Percentiles rank a stretch among this genome's conserved stretches.
These are phyloP conservation scores for Blastocystis sp. DNA, from an alignment of 352 stramenopile genomes.

Conservation along the genomic window DNA sequence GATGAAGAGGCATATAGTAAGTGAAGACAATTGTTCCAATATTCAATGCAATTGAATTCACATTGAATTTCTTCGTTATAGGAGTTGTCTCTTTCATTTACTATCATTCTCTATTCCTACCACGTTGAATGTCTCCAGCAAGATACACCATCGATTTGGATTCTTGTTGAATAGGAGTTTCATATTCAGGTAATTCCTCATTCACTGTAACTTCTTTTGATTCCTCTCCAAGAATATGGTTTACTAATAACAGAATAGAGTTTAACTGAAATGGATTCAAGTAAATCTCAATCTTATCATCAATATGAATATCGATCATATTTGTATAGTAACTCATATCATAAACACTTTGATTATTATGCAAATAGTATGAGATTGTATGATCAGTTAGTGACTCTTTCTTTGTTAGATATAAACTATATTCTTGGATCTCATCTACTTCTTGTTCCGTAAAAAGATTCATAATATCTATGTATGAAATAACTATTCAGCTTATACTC, in stretches of 20 bases:
- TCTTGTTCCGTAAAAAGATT: constrained; percentile 27
- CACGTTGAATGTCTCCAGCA: not conserved
- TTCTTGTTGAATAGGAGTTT: not conserved
- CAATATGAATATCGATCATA: constrained; percentile 30
- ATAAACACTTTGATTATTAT: constrained; percentile 13
- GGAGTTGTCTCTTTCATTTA: not conserved
- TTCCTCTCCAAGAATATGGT: not conserved
- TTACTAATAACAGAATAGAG: not conserved
- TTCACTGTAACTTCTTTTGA: no score
- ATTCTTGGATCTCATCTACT: constrained; percentile 50
- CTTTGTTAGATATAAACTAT: not conserved
- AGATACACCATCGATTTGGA: not conserved
- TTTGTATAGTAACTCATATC: constrained; percentile 55
- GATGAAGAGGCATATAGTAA: constrained; percentile 28
- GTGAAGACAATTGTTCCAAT: not conserved
- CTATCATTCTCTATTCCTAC: no score
- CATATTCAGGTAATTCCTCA: no score
- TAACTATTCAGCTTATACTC: not conserved
- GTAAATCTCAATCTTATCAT: not conserved
- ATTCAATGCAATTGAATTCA: constrained; percentile 8
- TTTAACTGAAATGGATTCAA: constrained; percentile 49
- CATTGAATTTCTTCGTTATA: constrained; percentile 12
- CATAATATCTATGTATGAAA: not conserved
- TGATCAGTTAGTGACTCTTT: not conserved
- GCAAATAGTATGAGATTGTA: not conserved